Evolutionary conservation across 2,329 filamentous ascomycete species (phyloP), one percentile per base, ranked within the genome.

Genomic region (Bipolaris gigantea): DNA sequence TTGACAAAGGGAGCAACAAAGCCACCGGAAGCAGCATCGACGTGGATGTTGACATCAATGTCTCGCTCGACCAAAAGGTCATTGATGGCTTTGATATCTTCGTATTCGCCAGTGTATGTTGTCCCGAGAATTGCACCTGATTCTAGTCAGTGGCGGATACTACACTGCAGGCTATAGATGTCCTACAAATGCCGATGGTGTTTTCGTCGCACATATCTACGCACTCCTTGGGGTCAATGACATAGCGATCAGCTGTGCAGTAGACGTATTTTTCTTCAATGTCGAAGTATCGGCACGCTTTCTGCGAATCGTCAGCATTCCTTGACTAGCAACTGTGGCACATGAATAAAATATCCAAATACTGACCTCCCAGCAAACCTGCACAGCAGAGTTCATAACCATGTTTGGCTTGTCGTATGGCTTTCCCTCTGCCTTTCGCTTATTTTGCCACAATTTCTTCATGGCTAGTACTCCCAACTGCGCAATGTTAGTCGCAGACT

Each of bases 381-480:
- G 93, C 2, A 97, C 93, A 30, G 93, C 92, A 23, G 90, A 91
- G 66, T 90, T 94, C 93, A 97, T 97, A 80, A 97, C 80, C 57
- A 97, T 88, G 77, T 97, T 97, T 50, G 93, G 93, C 40, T 83
- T 83, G 59, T 92, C 89, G 56, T 75, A 84, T 50, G 91, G 84
- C 79, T 95, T 94, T 57, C 92, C 92, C 65, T 85, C 89, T 4
- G 89, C 91, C 73, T 88, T 84, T 65, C 91, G 87, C 77, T 87
- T 87, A 75, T 94, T 92, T 79, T 90, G 87, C 93, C 93, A 97
- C 67, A 88, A 85, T 79, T 88, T 91, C 84, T 97, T 97, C 92
- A 97, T 96, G 65, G 92, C 92, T 33, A 97, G 80, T 6, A 90
- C 88, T 39, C 79, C 87, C 34, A 92, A 82, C 88, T 68, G 19